Evolutionary conservation across 139 green algal species (phyloP), one percentile per base, ranked within the genome.

Genomic region (Chlamydomonas schloesseri): DNA sequence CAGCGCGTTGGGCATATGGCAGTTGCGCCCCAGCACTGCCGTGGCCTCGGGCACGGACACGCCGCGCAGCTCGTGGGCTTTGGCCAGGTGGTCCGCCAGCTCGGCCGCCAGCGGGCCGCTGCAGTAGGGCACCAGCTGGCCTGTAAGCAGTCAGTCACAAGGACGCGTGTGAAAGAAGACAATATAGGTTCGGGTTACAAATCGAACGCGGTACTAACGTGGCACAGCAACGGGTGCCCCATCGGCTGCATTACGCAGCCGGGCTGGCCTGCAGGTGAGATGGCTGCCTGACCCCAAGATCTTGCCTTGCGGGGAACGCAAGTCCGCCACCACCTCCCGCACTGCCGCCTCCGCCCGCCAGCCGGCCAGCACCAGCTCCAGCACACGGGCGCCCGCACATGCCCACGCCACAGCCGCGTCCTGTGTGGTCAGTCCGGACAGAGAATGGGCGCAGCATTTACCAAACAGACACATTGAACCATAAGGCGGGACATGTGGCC

Each of bases 1-100:
- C 42, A 92, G 65, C 14, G 89, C 87, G 71, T 94, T 94, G 29
- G 93, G 93, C 91, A 95, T 91, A 87, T 95, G 93, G 88, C 93
- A 95, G 88, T 95, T 95, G 64, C 93, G 77, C 21, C 92, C 92
- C 26, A 95, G 79, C 31, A 64, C 37, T 1, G 79, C 55, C 11
- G 89, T 74, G 8, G 84, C 90, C 21, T 78, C 74, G 9, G 70
- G 18, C 18, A 87, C 55, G 20, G 55, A 11, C 15, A 90, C 73
- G 6, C 81, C 90, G 9, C 62, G 68, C 70, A 93, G 85, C 26
- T 83, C 73, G 5, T 88, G 68, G 0, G 36, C 81, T 8, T 62
- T 31, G 11, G 62, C 15, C 55, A 95, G 80, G 24, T 82, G 75
- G 0, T 9, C 76, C 15, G 89, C 91, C 23, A 95, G 70, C 31